These are phyloP conservation scores for Vitis hybrid DNA, from an alignment of 177 flowering plant genomes.

Conservation along the genomic window DNA sequence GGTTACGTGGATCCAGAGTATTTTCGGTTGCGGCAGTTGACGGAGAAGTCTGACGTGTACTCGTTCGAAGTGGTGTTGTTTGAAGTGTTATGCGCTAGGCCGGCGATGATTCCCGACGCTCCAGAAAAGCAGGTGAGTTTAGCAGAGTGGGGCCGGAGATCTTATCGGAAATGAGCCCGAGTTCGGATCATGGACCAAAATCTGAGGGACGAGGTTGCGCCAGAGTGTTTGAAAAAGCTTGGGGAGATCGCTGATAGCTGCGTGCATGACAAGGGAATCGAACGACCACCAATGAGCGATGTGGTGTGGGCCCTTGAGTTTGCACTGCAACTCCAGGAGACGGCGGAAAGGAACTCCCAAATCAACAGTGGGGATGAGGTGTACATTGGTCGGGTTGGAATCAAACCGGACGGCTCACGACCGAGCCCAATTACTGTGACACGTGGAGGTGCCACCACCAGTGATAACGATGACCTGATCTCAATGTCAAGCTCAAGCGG, in stretches of 20 bases:
- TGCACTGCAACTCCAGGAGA: conserved; percentile 22
- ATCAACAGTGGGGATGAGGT: background rate
- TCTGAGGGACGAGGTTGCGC: conserved; percentile 17
- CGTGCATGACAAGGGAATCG: conserved; percentile 13
- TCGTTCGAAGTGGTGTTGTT: conserved; percentile 49
- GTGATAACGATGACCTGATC: background rate
- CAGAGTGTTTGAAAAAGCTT: conserved; percentile 17
- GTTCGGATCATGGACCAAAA: conserved; percentile 14
- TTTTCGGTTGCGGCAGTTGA: conserved; percentile 25
- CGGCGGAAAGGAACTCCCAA: background rate
- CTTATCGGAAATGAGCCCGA: conserved; percentile 5
- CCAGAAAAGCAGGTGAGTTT: conserved; percentile 31
- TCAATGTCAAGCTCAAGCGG: background rate
- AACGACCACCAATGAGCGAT: conserved; percentile 31
- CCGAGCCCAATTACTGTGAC: background rate
- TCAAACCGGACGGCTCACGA: no score
- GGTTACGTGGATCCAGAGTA: conserved; percentile 56
- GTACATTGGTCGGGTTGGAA: background rate
- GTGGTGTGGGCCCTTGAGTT: conserved; percentile 25
- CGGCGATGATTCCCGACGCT: conserved; percentile 10
- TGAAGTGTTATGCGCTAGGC: conserved; percentile 35
- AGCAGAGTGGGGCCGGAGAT: conserved; percentile 33
- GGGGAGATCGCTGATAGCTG: conserved; percentile 21
- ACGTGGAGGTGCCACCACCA: background rate
- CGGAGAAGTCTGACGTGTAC: conserved; percentile 49